A percentile compares a stretch with the other conserved stretches of the same genome.
phyloP scores from a whole-genome alignment of 306 rosid species.

The Acacia crassicarpa region DNA sequence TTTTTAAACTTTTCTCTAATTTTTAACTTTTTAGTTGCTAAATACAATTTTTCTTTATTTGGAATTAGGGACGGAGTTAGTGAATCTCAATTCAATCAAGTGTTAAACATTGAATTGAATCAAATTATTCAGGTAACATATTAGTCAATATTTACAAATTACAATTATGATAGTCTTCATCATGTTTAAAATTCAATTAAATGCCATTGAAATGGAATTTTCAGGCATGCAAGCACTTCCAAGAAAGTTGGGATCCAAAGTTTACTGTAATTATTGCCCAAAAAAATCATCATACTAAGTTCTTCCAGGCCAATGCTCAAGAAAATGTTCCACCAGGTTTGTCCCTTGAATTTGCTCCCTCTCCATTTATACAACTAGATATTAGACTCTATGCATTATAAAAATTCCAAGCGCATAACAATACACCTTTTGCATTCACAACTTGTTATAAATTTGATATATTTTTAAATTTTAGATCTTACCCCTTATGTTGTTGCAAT shows the following conservation, averaged over 20 bases:
- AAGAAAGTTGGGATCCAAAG: slow-evolving; percentile 39
- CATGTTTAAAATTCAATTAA: background rate
- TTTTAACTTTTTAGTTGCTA: background rate
- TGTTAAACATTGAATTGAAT: slow-evolving; percentile 36
- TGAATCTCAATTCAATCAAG: slow-evolving; percentile 47
- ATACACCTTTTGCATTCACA: background rate
- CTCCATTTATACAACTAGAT: background rate
- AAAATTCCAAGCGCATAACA: background rate
- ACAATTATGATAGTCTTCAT: background rate
- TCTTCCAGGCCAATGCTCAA: slow-evolving; percentile 25
- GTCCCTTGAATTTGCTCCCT: background rate
- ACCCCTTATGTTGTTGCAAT: too few species aligned
- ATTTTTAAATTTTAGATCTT: background rate
- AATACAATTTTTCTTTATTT: background rate
- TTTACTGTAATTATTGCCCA: slow-evolving; percentile 45
- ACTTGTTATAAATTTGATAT: background rate
- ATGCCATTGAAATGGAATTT: background rate
- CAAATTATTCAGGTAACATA: slow-evolving; percentile 41
- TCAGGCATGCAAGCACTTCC: slow-evolving; percentile 40
- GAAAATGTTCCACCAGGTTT: slow-evolving; percentile 43
- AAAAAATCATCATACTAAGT: slow-evolving; percentile 47
- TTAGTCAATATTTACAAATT: background rate
- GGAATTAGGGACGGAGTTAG: slow-evolving; percentile 48
- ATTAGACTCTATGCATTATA: background rate
- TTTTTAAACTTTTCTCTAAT: background rate